Percentiles rank a stretch among this genome's conserved stretches.
Conservation (phyloP, 164 flowering plant species). For the Aristolochia fimbriata region DNA sequence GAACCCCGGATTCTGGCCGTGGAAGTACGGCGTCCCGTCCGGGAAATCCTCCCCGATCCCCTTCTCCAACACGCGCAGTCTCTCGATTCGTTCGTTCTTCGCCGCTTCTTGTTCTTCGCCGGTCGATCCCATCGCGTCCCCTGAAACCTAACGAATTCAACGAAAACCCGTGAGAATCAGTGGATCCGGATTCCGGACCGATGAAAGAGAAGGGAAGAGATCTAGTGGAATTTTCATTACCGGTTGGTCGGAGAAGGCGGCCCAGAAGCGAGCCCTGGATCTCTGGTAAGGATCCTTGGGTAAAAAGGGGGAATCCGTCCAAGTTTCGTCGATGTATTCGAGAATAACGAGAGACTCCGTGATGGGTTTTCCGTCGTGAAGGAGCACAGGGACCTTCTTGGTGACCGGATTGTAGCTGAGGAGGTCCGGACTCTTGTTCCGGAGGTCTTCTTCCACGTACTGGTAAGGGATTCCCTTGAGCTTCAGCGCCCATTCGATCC, state of each 20-base stretch:
- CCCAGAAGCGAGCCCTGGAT: conserved; percentile 22
- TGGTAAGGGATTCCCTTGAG: conserved; percentile 23
- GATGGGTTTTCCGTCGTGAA: conserved; percentile 20
- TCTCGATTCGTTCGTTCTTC: too few relatives aligned
- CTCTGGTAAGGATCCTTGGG: conserved; percentile 13
- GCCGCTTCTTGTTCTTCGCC: too few relatives aligned
- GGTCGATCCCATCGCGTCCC: too few relatives aligned
- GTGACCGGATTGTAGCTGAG: conserved; percentile 6
- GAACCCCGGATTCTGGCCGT: too few relatives aligned
- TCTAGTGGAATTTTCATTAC: background rate
- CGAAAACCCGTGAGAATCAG: too few relatives aligned
- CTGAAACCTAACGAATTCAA: too few relatives aligned
- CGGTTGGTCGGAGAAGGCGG: conserved; percentile 1
- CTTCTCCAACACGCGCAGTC: background rate
- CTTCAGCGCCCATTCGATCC: conserved; percentile 20
- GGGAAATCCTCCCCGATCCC: background rate
- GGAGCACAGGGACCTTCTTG: conserved; percentile 7
- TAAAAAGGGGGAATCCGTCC: conserved; percentile 15
- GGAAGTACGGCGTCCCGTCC: too few relatives aligned
- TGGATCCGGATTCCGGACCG: too few relatives aligned
- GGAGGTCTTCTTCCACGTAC: conserved; percentile 17
- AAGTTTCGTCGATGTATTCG: conserved; percentile 24
- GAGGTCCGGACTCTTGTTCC: conserved; percentile 21
- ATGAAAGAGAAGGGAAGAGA: too few relatives aligned
- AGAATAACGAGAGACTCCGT: conserved; percentile 21